A percentile compares a stretch with the other conserved stretches of the same genome.
These are phyloP conservation scores for Fusarium buxicola DNA, from an alignment of 2,329 filamentous ascomycete genomes.

Conservation along the genomic window DNA sequence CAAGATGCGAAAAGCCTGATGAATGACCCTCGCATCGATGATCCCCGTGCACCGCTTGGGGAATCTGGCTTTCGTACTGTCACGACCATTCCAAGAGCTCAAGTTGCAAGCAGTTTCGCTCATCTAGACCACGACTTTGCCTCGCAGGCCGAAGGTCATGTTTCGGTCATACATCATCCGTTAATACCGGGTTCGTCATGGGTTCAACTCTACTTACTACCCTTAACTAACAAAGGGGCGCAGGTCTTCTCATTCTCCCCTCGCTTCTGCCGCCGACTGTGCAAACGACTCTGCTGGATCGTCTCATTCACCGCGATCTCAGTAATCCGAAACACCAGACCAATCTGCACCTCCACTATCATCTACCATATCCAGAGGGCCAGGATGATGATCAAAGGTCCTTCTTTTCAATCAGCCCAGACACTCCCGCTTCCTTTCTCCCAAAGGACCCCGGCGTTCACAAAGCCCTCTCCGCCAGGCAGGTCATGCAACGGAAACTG, in stretches of 20 bases:
- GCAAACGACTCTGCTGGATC: conserved; percentile 77
- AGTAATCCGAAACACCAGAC: conserved; percentile 81
- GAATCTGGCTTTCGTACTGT: conserved; percentile 60
- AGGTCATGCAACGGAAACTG: conserved; percentile 81
- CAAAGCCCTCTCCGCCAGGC: conserved; percentile 75
- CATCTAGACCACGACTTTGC: conserved; percentile 52
- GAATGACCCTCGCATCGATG: conserved; percentile 67
- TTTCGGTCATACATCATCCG: conserved; percentile 71
- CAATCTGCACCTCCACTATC: conserved; percentile 88
- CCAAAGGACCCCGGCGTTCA: conserved; percentile 82
- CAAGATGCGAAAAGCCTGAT: conserved; percentile 65
- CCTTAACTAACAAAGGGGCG: background rate
- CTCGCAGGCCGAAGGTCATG: conserved; percentile 52
- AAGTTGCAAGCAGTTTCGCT: conserved; percentile 58
- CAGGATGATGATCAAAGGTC: conserved; percentile 51
- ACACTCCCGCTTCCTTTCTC: conserved; percentile 64
- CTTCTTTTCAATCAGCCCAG: conserved; percentile 65
- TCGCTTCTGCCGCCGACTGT: conserved; percentile 75
- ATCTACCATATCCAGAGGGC: conserved; percentile 68
- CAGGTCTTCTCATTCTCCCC: conserved; percentile 84
- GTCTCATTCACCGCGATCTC: conserved; percentile 81
- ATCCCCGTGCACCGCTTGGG: conserved; percentile 56
- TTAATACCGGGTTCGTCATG: conserved; percentile 72
- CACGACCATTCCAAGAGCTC: conserved; percentile 56
- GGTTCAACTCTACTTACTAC: background rate